phyloP scores from a whole-genome alignment of 1,284 basidiomycete genomes.

The Marasmius oreades region DNA sequence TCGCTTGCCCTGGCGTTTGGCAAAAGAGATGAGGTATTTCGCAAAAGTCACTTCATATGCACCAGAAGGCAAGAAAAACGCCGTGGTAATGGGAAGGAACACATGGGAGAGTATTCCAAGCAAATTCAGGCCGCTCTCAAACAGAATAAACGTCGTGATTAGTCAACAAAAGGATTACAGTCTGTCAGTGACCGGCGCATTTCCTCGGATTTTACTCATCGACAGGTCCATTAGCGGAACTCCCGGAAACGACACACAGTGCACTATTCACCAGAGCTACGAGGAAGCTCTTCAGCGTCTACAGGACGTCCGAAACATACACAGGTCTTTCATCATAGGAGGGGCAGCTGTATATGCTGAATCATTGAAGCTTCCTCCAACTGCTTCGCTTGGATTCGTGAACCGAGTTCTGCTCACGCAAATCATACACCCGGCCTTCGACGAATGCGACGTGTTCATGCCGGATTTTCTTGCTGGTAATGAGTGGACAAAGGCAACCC shows the following conservation, averaged over 20 bases:
- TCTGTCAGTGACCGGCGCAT: constrained; percentile 49
- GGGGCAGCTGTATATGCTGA: constrained; percentile 84
- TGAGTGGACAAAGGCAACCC: constrained; percentile 57
- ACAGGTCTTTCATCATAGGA: constrained; percentile 82
- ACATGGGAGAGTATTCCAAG: constrained; percentile 98
- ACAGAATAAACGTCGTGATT: constrained; percentile 81
- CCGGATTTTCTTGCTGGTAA: constrained; percentile 56
- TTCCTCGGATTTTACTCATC: neutral
- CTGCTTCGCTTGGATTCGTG: constrained; percentile 42
- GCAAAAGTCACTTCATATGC: constrained; percentile 70
- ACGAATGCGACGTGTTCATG: constrained; percentile 86
- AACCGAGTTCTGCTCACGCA: constrained; percentile 88
- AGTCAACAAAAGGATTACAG: constrained; percentile 62
- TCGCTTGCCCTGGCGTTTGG: constrained; percentile 86
- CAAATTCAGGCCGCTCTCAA: constrained; percentile 81
- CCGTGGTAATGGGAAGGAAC: constrained; percentile 93
- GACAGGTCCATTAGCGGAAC: neutral
- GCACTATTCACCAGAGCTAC: constrained; percentile 28
- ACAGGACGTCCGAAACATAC: constrained; percentile 23
- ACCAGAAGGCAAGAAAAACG: constrained; percentile 60
- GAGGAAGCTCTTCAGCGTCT: constrained; percentile 21
- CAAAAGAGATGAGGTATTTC: constrained; percentile 94
- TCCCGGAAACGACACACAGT: constrained; percentile 5
- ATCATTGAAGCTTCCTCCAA: constrained; percentile 43
- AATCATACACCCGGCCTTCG: constrained; percentile 69